Evolutionary conservation across 768 basidiomycete species (phyloP).

Genomic region (Heimioporus sp.): DNA sequence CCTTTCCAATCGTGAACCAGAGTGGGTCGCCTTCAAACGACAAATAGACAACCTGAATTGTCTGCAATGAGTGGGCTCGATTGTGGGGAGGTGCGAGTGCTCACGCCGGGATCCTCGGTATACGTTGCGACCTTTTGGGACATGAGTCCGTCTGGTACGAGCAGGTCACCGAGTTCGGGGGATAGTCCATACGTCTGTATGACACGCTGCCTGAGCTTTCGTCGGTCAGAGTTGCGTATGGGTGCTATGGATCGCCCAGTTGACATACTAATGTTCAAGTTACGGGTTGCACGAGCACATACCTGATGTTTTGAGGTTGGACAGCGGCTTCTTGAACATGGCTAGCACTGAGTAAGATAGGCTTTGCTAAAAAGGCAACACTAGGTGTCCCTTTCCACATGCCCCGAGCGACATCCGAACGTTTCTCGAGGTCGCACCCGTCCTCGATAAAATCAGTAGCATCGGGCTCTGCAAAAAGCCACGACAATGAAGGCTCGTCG

Average conservation of each 20-base stretch:
- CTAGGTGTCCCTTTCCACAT: conserved; percentile 34
- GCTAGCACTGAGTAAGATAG: not conserved
- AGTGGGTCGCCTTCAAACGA: conserved; percentile 66
- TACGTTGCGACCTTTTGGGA: conserved; percentile 68
- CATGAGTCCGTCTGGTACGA: conserved; percentile 74
- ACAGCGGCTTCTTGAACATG: conserved; percentile 81
- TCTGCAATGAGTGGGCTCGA: not conserved
- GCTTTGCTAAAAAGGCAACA: conserved; percentile 15
- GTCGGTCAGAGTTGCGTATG: conserved; percentile 68
- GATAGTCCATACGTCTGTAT: conserved; percentile 44
- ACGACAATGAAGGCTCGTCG: conserved; percentile 40
- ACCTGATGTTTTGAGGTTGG: conserved; percentile 67
- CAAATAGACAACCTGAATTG: conserved; percentile 57
- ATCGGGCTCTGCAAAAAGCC: conserved; percentile 33
- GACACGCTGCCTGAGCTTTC: conserved; percentile 65
- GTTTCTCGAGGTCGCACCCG: conserved; percentile 69
- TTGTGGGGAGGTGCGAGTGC: not conserved
- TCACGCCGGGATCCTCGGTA: conserved; percentile 62
- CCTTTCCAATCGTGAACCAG: conserved; percentile 77
- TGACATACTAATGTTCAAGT: not conserved
- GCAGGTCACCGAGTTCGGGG: conserved; percentile 59
- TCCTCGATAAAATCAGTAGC: conserved; percentile 47
- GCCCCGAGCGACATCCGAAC: conserved; percentile 79
- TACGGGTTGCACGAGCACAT: not conserved
- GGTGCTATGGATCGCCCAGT: conserved; percentile 42